These are phyloP conservation scores for Phytophthora niederhauseri DNA, from an alignment of 352 stramenopile genomes.

Conservation along the genomic window DNA sequence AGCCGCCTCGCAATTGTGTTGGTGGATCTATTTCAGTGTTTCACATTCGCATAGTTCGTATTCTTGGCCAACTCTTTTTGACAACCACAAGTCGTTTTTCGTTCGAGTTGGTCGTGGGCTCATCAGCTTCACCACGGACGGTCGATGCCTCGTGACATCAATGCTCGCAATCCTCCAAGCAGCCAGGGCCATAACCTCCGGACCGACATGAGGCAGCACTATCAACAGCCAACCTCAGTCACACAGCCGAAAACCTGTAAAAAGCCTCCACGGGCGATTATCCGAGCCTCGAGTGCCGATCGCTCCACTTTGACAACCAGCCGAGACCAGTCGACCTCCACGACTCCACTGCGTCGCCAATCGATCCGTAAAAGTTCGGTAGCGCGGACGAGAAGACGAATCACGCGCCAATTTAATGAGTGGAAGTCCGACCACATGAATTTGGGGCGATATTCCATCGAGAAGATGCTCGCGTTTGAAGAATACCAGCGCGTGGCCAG, in stretches of 20 bases:
- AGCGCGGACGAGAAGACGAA: not conserved
- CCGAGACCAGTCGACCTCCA: not conserved
- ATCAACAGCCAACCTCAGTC: not conserved
- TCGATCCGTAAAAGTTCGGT: constrained; percentile 4
- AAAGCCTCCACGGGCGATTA: not conserved
- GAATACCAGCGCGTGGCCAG: constrained; percentile 24
- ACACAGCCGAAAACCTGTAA: not conserved
- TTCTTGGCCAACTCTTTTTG: not conserved
- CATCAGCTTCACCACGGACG: not conserved
- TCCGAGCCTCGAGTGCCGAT: not conserved
- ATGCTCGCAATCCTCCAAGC: not conserved
- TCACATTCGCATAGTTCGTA: not conserved
- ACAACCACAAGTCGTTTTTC: not conserved
- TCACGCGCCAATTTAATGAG: constrained; percentile 14
- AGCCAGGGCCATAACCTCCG: not conserved
- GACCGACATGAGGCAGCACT: not conserved
- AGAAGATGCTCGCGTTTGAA: constrained; percentile 37
- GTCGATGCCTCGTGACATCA: not conserved
- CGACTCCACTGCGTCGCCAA: not conserved
- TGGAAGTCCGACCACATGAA: constrained; percentile 39
- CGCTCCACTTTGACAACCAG: not conserved
- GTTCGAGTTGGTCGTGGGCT: not conserved
- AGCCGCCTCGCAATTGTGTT: no score
- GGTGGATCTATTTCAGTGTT: not conserved
- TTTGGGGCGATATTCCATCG: constrained; percentile 36